phyloP scores from a whole-genome alignment of 1,284 basidiomycete genomes.

The Ganoderma sp. region DNA sequence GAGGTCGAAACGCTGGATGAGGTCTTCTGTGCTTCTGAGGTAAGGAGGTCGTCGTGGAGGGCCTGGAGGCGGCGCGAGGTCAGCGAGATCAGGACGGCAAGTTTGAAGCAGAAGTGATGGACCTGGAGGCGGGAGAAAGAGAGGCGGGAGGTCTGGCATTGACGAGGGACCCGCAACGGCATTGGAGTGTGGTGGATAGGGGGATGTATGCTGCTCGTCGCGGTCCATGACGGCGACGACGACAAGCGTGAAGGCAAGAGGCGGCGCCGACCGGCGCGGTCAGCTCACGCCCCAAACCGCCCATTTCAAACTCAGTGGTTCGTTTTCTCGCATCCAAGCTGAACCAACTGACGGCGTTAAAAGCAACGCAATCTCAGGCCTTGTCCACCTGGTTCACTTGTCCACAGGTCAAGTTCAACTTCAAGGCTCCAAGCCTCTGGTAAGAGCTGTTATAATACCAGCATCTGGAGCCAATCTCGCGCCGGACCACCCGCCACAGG shows the following conservation, averaged over 20 bases:
- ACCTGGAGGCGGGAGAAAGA: conserved; percentile 45
- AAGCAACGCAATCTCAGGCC: neutral
- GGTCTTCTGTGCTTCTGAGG: conserved; percentile 75
- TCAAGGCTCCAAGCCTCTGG: neutral
- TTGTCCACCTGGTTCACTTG: neutral
- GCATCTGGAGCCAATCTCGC: conserved; percentile 26
- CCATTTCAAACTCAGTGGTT: conserved; percentile 30
- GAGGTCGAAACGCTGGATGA: conserved; percentile 70
- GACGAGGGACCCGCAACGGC: conserved; percentile 45
- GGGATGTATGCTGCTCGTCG: conserved; percentile 34
- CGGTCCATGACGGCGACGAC: conserved; percentile 38
- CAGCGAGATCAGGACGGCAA: conserved; percentile 26
- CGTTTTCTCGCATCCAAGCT: neutral
- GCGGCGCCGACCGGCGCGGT: conserved; percentile 15
- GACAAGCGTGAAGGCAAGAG: conserved; percentile 31
- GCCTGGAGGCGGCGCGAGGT: conserved; percentile 40
- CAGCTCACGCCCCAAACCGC: conserved; percentile 28
- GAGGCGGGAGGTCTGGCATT: conserved; percentile 33
- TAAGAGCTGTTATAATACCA: neutral
- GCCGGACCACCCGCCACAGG: conserved; percentile 16
- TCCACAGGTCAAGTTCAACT: neutral
- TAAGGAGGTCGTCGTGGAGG: conserved; percentile 53
- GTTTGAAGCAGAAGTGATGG: conserved; percentile 17
- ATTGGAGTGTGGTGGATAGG: conserved; percentile 36
- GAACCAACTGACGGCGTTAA: neutral